phyloP scores from a whole-genome alignment of 345 rosid species.

The Arabis alpina region DNA sequence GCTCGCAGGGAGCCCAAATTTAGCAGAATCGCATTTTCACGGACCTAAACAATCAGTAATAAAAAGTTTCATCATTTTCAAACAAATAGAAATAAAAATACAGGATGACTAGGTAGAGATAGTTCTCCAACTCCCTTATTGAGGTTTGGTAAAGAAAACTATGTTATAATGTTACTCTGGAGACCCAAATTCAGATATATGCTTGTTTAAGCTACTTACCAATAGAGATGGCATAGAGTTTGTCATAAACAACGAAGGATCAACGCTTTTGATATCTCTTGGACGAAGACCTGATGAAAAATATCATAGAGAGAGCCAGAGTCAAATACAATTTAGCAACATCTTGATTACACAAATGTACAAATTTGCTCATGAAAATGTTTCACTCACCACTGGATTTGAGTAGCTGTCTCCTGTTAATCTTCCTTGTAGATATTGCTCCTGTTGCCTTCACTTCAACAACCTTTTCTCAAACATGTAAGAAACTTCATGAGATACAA shows the following conservation, averaged over 20 bases:
- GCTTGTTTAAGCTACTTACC: slow-evolving; percentile 47
- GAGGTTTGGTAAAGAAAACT: not conserved
- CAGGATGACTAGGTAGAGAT: slow-evolving; percentile 2
- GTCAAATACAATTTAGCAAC: not conserved
- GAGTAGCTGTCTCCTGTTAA: slow-evolving; percentile 80
- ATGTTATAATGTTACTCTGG: not conserved
- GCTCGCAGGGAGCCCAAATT: slow-evolving; percentile 89
- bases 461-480: slow-evolving; percentile 51
- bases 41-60: slow-evolving; percentile 55
- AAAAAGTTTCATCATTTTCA: slow-evolving; percentile 1
- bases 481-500: slow-evolving; percentile 14
- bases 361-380: not conserved
- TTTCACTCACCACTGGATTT: slow-evolving; percentile 76
- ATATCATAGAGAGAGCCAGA: slow-evolving; percentile 13
- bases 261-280: slow-evolving; percentile 86
- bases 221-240: slow-evolving; percentile 86
- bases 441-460: slow-evolving; percentile 88
- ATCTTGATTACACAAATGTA: not conserved
- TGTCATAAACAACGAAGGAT: slow-evolving; percentile 91
- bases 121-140: not conserved
- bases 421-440: slow-evolving; percentile 73
- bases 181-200: too few relatives aligned
- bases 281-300: slow-evolving; percentile 83
- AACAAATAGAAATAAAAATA: not conserved
- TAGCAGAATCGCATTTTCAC: slow-evolving; percentile 85